These are phyloP conservation scores for Chytriomyces sp. DNA, from an alignment of 192 early-diverging fungal species.

Conservation along the genomic window DNA sequence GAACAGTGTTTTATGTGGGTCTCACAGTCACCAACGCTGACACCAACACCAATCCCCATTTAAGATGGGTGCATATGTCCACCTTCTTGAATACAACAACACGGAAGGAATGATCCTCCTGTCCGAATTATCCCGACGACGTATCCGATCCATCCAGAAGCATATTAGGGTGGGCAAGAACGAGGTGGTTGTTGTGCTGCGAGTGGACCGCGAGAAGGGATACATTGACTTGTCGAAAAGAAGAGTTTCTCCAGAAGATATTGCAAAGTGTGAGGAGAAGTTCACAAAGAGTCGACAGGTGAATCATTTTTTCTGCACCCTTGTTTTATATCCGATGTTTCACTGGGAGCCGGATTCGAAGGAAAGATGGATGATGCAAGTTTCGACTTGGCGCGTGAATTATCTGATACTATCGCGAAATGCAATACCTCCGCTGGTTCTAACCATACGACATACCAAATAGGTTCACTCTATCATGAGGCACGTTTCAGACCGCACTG, in stretches of 20 bases:
- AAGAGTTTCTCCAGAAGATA: conserved; percentile 86
- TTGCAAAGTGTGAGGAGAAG: conserved; percentile 87
- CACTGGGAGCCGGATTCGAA: neutral
- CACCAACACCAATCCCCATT: neutral
- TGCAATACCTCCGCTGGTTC: conserved; percentile 29
- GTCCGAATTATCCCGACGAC: conserved; percentile 89
- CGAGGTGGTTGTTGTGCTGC: conserved; percentile 90
- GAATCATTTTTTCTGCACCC: neutral
- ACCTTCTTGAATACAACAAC: conserved; percentile 93
- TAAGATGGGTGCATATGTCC: conserved; percentile 90
- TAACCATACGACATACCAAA: neutral
- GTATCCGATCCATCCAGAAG: conserved; percentile 96
- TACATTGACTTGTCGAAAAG: conserved; percentile 99
- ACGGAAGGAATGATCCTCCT: conserved; percentile 97
- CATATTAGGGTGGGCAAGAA: conserved; percentile 89
- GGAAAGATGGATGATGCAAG: neutral
- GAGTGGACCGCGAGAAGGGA: conserved; percentile 97
- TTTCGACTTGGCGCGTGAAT: neutral
- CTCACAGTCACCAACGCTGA: neutral
- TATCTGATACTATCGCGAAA: too few relatives aligned
- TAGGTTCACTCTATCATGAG: conserved; percentile 79
- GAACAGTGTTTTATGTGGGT: neutral
- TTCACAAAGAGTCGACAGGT: conserved; percentile 93
- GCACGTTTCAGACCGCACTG: conserved; percentile 86
- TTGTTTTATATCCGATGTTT: neutral